A percentile compares a stretch with the other conserved stretches of the same genome.
Evolutionary conservation across 192 early-diverging fungal genomes (phyloP).

Genomic region (Pilobolus umbonatus): DNA sequence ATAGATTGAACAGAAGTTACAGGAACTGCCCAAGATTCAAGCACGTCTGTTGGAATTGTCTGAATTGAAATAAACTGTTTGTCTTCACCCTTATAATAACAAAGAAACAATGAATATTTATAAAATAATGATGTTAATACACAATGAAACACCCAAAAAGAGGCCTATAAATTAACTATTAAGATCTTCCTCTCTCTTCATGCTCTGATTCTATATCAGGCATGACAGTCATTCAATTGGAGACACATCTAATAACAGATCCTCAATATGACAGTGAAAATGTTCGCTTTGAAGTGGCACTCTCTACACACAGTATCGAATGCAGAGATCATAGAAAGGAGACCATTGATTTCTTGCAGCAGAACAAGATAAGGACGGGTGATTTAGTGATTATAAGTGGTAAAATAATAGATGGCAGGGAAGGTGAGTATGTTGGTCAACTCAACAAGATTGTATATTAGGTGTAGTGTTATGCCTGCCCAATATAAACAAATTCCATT

Average conservation of each 20-base stretch:
- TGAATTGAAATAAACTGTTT: conserved; percentile 22
- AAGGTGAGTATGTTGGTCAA: too few relatives aligned
- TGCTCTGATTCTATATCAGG: neutral
- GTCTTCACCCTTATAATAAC: neutral
- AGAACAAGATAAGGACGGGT: neutral
- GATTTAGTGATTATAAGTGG: neutral
- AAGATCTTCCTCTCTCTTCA: neutral
- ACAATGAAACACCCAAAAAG: neutral
- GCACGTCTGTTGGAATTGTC: conserved; percentile 60
- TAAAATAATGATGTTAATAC: neutral
- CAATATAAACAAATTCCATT: neutral
- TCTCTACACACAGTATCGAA: neutral
- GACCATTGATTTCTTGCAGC: neutral
- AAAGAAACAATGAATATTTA: neutral
- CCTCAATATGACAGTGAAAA: neutral
- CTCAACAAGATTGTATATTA: neutral
- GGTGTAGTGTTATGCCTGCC: too few relatives aligned
- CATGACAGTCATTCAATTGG: neutral
- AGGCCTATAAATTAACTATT: neutral
- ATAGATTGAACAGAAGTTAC: conserved; percentile 68
- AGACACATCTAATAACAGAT: neutral
- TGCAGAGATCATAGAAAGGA: neutral
- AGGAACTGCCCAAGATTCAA: conserved; percentile 76
- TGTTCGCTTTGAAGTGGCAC: neutral
- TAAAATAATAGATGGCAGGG: neutral